Conservation (phyloP, 768 basidiomycete genomes). For the Mycena floridula region DNA sequence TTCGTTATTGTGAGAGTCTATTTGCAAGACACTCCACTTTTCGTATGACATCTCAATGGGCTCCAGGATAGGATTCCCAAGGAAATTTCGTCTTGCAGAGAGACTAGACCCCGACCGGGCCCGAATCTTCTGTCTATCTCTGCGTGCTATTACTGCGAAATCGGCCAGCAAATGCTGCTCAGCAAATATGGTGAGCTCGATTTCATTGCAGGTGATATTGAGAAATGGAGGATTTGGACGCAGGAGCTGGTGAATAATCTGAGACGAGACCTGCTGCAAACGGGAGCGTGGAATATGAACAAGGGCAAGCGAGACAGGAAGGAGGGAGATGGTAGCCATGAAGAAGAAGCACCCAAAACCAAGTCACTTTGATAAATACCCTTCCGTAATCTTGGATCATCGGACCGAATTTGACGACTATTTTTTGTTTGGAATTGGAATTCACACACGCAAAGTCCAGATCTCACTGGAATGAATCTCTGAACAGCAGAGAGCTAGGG, state of each 20-base stretch:
- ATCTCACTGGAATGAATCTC: too few relatives aligned
- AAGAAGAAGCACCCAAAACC: background rate
- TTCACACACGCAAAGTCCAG: too few relatives aligned
- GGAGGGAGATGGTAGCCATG: conserved; percentile 53
- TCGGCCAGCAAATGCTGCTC: conserved; percentile 50
- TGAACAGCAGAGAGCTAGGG: too few relatives aligned
- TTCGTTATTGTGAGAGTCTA: conserved; percentile 72
- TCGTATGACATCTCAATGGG: conserved; percentile 68
- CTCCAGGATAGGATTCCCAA: conserved; percentile 25
- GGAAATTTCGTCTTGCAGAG: conserved; percentile 19
- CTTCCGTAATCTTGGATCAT: too few relatives aligned
- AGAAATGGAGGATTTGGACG: conserved; percentile 62
- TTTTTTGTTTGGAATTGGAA: background rate
- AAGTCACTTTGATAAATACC: background rate
- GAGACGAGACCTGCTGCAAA: conserved; percentile 49
- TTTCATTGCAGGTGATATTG: conserved; percentile 72
- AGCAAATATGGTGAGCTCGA: conserved; percentile 73
- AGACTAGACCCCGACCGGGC: conserved; percentile 32
- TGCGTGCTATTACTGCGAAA: conserved; percentile 56
- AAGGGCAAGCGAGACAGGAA: conserved; percentile 66
- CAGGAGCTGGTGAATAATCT: conserved; percentile 64
- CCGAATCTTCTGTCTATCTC: conserved; percentile 43
- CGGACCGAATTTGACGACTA: background rate
- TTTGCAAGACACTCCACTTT: conserved; percentile 74
- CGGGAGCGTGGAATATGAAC: conserved; percentile 72